These are phyloP conservation scores for Macrolepiota dolichaula DNA, from an alignment of 768 basidiomycete genomes.

Conservation along the genomic window DNA sequence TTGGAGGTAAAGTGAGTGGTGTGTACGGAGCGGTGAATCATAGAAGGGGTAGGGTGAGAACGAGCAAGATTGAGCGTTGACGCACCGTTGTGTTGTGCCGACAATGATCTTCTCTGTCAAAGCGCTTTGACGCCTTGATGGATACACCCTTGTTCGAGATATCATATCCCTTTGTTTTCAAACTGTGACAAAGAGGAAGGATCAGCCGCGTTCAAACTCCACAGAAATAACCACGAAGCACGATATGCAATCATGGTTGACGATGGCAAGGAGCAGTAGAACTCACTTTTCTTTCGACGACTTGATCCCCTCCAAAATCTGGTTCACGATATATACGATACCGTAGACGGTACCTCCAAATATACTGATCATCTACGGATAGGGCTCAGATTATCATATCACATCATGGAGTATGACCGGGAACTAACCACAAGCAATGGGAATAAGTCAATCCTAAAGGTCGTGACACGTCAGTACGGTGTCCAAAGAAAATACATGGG, in stretches of 20 bases:
- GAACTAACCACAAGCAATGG: constrained; percentile 10
- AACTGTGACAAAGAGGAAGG: constrained; percentile 25
- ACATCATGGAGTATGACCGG: neutral
- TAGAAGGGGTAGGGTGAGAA: neutral
- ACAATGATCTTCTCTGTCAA: constrained; percentile 64
- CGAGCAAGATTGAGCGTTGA: neutral
- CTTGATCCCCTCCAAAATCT: constrained; percentile 39
- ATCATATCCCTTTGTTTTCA: constrained; percentile 54
- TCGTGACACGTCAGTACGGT: neutral
- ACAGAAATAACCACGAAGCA: neutral
- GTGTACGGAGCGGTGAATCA: neutral
- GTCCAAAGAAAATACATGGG: neutral
- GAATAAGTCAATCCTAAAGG: neutral
- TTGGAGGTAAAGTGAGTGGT: no score
- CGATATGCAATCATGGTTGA: neutral
- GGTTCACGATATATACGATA: constrained; percentile 31
- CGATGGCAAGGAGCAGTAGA: neutral
- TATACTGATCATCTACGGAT: constrained; percentile 42
- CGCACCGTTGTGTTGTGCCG: constrained; percentile 71
- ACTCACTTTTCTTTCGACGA: constrained; percentile 57
- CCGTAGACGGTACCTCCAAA: constrained; percentile 45
- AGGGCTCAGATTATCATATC: neutral
- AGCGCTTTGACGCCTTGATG: constrained; percentile 57
- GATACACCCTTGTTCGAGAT: constrained; percentile 61
- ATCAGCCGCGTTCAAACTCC: neutral